Percentiles rank a stretch among this genome's conserved stretches.
phyloP scores from a whole-genome alignment of 2,329 filamentous ascomycete genomes.

The Arthroderma sp. region DNA sequence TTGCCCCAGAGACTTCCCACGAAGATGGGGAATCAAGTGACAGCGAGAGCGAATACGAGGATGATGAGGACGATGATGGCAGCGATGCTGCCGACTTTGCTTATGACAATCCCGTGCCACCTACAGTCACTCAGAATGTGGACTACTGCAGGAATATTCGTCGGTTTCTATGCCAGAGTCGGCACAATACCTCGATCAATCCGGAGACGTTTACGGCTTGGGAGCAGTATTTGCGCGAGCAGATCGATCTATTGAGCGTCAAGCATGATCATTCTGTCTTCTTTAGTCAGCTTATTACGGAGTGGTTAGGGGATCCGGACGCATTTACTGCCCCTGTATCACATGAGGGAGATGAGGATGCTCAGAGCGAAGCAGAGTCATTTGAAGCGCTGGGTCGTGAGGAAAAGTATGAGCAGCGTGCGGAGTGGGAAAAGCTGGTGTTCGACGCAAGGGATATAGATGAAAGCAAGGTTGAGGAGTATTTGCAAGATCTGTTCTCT shows the following conservation, averaged over 20 bases:
- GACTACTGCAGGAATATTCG: constrained; percentile 28
- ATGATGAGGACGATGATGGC: too few species aligned
- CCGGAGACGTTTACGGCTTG: constrained; percentile 33
- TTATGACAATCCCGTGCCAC: too few species aligned
- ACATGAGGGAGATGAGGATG: constrained; percentile 12
- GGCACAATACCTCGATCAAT: constrained; percentile 42
- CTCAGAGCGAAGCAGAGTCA: constrained; percentile 19
- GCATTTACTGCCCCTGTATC: constrained; percentile 1
- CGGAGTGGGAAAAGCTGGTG: constrained; percentile 43
- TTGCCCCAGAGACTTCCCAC: too few species aligned
- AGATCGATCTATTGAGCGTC: constrained; percentile 37
- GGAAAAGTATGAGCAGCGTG: constrained; percentile 41
- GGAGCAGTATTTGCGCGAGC: constrained; percentile 34
- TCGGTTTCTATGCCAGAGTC: constrained; percentile 41
- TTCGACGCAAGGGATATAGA: constrained; percentile 39
- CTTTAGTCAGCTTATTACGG: constrained; percentile 42
- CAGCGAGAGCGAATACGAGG: too few species aligned
- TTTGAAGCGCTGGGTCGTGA: constrained; percentile 39
- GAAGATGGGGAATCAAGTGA: too few species aligned
- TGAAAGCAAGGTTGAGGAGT: constrained; percentile 32
- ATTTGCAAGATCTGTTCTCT: constrained; percentile 40
- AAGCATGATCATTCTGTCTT: constrained; percentile 44
- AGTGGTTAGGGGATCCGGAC: constrained; percentile 36
- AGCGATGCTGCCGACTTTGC: too few species aligned
- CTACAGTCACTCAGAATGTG: too few species aligned